Base-by-base conservation (phyloP, 2,329 filamentous ascomycete genomes). In the Dryadomyces quercus-mongolicae region DNA sequence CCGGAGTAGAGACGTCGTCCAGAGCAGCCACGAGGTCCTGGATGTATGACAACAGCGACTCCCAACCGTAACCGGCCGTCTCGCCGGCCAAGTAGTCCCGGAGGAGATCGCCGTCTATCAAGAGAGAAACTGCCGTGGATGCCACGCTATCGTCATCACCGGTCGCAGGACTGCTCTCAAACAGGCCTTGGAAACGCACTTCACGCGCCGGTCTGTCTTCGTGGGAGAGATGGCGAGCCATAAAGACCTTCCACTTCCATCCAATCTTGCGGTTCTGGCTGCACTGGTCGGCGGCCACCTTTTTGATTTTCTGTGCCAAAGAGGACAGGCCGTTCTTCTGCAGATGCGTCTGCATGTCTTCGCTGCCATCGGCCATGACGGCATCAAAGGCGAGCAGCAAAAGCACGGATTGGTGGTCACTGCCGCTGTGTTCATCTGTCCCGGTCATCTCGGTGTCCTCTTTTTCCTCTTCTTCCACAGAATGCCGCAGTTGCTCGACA, bases 201-300 rank as follows among this genome's bases (percentile, higher is more conserved):
- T 68, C 68, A 3, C 64, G 65, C 8, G 68, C 57, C 0, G 64
- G 62, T 7, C 65, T 62, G 18, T 71, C 54, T 1, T 63, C 58
- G 5, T 64, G 57, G 0, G 65, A 61, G 21, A 74, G 65, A 51
- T 70, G 65, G 5, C 62, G 69, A 5, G 66, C 65, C 12, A 77
- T 59, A 53, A 78, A 73, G 3, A 66, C 69, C 53, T 71, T 68
- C 31, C 75, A 59, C 57, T 70, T 71, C 74, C 75, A 78, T 6
- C 71, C 74, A 9, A 58, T 53, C 38, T 60, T 58, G n/a, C 54
- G 52, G 9, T 59, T 55, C n/a, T 58, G 54, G 8, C 49, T 40
- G 22, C 62, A 56, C 13, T 63, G 55, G n/a, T 53, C 53, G 36
- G 60, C 56, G 40, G 62, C 62, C 2, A 50, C 16, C n/a, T 53